Percentiles rank a stretch among this genome's conserved stretches.
phyloP scores from a whole-genome alignment of 1,139 yeast genomes.

The Kodamaea sp. region DNA sequence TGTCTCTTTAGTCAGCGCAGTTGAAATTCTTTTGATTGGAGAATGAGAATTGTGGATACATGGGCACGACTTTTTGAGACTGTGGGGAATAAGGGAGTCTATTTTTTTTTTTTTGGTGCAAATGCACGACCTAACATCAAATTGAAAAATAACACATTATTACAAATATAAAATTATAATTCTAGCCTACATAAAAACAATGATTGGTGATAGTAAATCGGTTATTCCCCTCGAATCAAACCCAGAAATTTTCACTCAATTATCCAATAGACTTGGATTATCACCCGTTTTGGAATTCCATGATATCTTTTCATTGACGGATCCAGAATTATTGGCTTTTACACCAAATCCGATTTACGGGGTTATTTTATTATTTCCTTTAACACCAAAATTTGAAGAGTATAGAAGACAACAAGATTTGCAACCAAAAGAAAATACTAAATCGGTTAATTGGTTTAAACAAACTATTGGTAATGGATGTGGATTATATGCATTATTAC shows the following conservation, averaged over 20 bases:
- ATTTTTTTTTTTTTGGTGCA: no score
- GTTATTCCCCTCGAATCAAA: slow-evolving; percentile 90
- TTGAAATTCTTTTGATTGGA: no score
- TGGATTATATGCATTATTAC: slow-evolving; percentile 86
- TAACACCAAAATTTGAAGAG: slow-evolving; percentile 58
- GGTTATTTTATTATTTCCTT: slow-evolving; percentile 74
- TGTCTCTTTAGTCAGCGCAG: no score
- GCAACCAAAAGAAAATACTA: slow-evolving; percentile 7
- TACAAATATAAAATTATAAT: no score
- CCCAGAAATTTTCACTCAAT: slow-evolving; percentile 76
- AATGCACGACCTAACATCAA: no score
- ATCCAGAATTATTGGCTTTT: slow-evolving; percentile 70
- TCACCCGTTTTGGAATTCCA: slow-evolving; percentile 57
- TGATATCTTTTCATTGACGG: slow-evolving; percentile 82
- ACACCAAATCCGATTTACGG: slow-evolving; percentile 81
- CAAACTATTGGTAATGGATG: slow-evolving; percentile 90
- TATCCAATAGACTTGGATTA: slow-evolving; percentile 68
- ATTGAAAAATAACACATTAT: no score
- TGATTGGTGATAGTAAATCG: slow-evolving; percentile 9
- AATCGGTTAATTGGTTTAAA: slow-evolving; percentile 60
- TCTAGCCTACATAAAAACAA: no score
- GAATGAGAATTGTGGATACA: no score
- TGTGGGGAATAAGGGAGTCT: no score
- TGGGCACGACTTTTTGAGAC: no score
- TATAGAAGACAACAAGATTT: slow-evolving; percentile 39